Conservation (phyloP, 148 eudicot species). For the Fagopyrum tataricum region DNA sequence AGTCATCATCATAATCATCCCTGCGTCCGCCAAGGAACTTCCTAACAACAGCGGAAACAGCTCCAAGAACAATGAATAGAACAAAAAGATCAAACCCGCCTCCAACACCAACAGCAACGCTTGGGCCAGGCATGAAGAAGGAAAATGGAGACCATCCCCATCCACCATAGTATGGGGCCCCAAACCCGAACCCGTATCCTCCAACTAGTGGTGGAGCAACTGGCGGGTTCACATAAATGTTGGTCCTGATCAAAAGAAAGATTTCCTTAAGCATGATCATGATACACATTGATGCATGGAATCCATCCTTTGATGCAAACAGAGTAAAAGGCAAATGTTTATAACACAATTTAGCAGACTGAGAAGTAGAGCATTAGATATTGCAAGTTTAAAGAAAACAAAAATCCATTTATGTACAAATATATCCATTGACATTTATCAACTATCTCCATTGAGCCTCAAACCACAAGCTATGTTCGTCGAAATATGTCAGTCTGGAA, state of each 20-base stretch:
- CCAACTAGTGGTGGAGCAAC: constrained; percentile 90
- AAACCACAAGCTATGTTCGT: neutral
- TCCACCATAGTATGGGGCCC: constrained; percentile 76
- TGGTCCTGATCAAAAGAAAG: constrained; percentile 48
- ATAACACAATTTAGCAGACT: neutral
- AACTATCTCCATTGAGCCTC: neutral
- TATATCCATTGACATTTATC: neutral
- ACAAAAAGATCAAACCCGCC: constrained; percentile 76
- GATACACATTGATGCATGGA: neutral
- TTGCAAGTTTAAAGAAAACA: neutral
- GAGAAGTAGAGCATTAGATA: neutral
- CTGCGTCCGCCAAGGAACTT: constrained; percentile 38
- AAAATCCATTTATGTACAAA: neutral
- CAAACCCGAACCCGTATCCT: constrained; percentile 76
- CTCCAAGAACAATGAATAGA: constrained; percentile 53
- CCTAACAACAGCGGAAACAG: constrained; percentile 51
- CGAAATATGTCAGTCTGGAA: too few relatives aligned
- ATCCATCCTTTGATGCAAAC: neutral
- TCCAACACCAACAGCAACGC: constrained; percentile 75
- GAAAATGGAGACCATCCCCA: constrained; percentile 98
- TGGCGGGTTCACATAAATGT: constrained; percentile 77
- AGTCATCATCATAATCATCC: constrained; percentile 44
- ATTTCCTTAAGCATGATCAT: neutral
- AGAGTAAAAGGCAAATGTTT: neutral
- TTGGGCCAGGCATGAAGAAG: constrained; percentile 80